Evolutionary conservation across 2,329 filamentous ascomycete species (phyloP), one percentile per base, ranked within the genome.

Genomic region (Alternaria infectoria): DNA sequence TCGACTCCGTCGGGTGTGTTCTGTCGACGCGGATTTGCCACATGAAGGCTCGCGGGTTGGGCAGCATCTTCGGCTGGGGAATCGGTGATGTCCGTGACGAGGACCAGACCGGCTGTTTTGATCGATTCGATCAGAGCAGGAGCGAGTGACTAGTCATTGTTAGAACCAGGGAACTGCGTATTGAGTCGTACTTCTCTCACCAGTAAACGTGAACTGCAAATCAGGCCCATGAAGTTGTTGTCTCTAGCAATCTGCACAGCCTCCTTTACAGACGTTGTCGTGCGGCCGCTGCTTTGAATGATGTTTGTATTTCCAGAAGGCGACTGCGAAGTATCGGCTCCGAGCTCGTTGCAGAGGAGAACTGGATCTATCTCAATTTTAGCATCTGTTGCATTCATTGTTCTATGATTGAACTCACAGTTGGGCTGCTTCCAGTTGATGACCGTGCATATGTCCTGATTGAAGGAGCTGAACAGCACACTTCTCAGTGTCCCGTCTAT

Each of bases 391-490:
- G 6, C 45, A 7, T 25, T 13, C 3, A 21, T n/a, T 7, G 11
- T 50, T n/a, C 13, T 28, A 23, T 12, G 54, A 15, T 12, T 45
- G 26, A 23, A 81, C 87, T 81, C 78, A 90, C 89, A 99, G 77
- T 98, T 99, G 3, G 96, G 96, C 80, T 99, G 96, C 80, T 99
- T 99, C 96, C 96, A 99, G 81, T 99, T 99, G 72, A 99, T 83
- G 6, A 95, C 94, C 15, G 93, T 96, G 81, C 96, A 99, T 19
- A 98, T 88, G 67, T 90, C 91, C 12, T 92, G 86, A 77, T 97
- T 97, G 80, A 95, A 97, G 21, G 93, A 97, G 73, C 93, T 96
- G 79, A 99, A 97, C 11, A 97, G 93, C 56, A 99, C 90, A 12
- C 93, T 97, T 44, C 94, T 87, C 70, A 96, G 90, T 15, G 90